Conservation (phyloP, 306 rosid species). For the Prunus davidiana region DNA sequence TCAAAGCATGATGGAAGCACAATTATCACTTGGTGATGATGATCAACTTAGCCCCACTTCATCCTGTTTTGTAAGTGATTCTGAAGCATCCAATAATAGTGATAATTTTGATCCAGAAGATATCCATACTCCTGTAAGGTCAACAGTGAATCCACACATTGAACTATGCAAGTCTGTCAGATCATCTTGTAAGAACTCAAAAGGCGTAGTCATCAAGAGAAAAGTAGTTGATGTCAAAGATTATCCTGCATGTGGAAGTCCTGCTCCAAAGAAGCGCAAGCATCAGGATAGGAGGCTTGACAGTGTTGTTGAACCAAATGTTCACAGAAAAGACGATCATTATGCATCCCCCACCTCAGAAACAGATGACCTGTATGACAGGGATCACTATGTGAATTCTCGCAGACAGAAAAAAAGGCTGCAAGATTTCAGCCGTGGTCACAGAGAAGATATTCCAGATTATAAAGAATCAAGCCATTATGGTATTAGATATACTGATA, state of each 20-base stretch:
- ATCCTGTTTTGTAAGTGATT: conserved; percentile 58
- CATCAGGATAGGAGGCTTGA: conserved; percentile 24
- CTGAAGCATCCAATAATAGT: conserved; percentile 41
- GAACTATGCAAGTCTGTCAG: conserved; percentile 30
- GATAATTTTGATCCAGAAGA: conserved; percentile 36
- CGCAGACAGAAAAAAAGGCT: conserved; percentile 30
- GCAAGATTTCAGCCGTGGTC: conserved; percentile 22
- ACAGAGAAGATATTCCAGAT: conserved; percentile 35
- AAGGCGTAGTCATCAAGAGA: conserved; percentile 22
- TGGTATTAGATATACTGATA: conserved; percentile 34
- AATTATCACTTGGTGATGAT: conserved; percentile 54
- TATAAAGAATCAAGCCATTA: conserved; percentile 30
- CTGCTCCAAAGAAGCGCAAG: conserved; percentile 29
- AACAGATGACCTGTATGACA: conserved; percentile 30
- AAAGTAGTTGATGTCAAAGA: conserved; percentile 32
- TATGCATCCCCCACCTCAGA: conserved; percentile 24
- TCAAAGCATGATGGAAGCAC: conserved; percentile 48
- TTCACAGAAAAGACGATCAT: conserved; percentile 21
- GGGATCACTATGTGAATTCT: conserved; percentile 25
- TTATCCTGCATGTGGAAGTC: conserved; percentile 35
- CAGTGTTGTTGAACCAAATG: conserved; percentile 21
- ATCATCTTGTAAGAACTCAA: conserved; percentile 31
- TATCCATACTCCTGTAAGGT: conserved; percentile 30
- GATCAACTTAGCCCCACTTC: conserved; percentile 48
- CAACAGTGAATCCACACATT: conserved; percentile 28